Evolutionary conservation across 2,329 filamentous ascomycete genomes (phyloP).

Genomic region (Zymoseptoria passerinii): DNA sequence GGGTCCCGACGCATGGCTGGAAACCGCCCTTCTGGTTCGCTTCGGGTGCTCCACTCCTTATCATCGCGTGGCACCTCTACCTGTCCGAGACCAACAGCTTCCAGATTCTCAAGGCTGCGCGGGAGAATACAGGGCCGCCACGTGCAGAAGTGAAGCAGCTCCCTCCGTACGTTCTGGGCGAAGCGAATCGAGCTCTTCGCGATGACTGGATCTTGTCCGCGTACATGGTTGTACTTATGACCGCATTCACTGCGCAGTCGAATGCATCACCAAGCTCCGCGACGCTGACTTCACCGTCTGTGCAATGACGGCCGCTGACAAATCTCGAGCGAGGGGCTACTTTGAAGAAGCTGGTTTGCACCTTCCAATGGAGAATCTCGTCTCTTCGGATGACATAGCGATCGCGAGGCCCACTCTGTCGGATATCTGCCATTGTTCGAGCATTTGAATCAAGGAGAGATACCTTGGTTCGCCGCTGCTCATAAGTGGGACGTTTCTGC

Average conservation of each 20-base stretch:
- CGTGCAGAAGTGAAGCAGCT: conserved; percentile 1
- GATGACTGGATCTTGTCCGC: conserved; percentile 31
- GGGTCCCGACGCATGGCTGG: conserved; percentile 32
- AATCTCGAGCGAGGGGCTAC: conserved; percentile 42
- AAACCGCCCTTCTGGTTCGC: conserved; percentile 32
- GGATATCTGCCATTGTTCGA: conserved; percentile 40
- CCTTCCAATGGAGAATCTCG: conserved; percentile 44
- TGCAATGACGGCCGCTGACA: conserved; percentile 46
- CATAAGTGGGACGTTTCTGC: conserved; percentile 52
- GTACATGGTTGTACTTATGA: conserved; percentile 26
- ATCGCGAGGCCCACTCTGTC: conserved; percentile 44
- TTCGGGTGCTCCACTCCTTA: conserved; percentile 30
- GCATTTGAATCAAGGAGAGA: conserved; percentile 28
- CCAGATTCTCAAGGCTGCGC: conserved; percentile 19
- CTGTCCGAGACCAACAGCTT: conserved; percentile 24
- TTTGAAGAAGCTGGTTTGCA: conserved; percentile 41
- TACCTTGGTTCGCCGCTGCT: conserved; percentile 49
- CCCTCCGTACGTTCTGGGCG: conserved; percentile 14
- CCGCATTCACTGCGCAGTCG: conserved; percentile 24
- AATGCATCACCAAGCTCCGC: conserved; percentile 38
- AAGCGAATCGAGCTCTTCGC: conserved; percentile 20
- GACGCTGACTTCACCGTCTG: conserved; percentile 45
- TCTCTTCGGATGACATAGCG: conserved; percentile 42
- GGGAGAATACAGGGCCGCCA: conserved; percentile 14
- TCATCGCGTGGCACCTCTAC: conserved; percentile 21